Evolutionary conservation across 164 flowering plant species (phyloP), one percentile per base, ranked within the genome.

Genomic region (Macadamia tetraphylla): DNA sequence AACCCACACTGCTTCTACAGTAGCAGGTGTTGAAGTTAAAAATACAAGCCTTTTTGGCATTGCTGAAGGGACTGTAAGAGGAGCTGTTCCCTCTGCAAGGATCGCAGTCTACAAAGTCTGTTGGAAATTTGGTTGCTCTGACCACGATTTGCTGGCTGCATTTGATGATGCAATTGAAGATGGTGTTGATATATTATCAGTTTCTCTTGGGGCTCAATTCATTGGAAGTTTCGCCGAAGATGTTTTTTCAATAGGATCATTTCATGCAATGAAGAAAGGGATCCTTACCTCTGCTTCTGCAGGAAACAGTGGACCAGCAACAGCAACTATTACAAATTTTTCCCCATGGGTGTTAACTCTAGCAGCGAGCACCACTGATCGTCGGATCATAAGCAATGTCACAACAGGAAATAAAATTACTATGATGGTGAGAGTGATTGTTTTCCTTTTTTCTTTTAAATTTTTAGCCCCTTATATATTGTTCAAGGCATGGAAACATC

Each of bases 1-100:
- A 30, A 81, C 86, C 7, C 94, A 88, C 82, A 87, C 88, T 0
- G 68, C 94, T 31, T 88, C 94, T 18, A 88, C 85, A 0, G 84
- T 78, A 0, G 94, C 87, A 0, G 94, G 91, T 0, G 17, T 9
- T 0, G 9, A 69, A 0, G 88, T 88, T 1, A 11, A 48, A 0
- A 78, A 75, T 0, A 91, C 89, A 3, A 81, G 83, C 76, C 49
- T 87, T 1, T 83, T 73, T 42, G 91, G 88, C 10, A 1, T 86
- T 9, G 91, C 79, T 9, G 30, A 66, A 46, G 94, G 94, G 12
- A 84, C 87, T 0, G 94, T 91, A 0, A 79, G 91, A 0, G 94
- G 94, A 0, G 89, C 83, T 0, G 89, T 81, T 18, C 91, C 23
- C 0, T 65, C 76, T 1, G 87, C 91, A 0, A 85, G 91, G 11